phyloP scores from a whole-genome alignment of 805 yeast species.

The Kodamaea sagamina region DNA sequence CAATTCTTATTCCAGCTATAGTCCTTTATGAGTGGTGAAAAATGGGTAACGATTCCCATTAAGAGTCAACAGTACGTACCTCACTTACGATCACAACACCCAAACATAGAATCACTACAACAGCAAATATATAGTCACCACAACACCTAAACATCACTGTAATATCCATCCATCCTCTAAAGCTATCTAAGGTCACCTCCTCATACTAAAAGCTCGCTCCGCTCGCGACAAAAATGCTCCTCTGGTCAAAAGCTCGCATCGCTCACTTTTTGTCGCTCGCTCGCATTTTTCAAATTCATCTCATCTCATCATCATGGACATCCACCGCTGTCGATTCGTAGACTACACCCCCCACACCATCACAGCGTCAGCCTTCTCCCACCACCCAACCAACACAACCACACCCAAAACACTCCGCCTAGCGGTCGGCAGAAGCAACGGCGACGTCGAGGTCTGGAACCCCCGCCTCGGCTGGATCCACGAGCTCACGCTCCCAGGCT shows the following conservation, averaged over 20 bases:
- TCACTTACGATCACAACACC: too few species aligned
- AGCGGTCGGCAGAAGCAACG: constrained; percentile 92
- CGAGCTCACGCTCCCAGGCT: constrained; percentile 72
- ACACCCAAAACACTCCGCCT: constrained; percentile 61
- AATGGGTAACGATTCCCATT: too few species aligned
- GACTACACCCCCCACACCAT: constrained; percentile 84
- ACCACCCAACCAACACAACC: constrained; percentile 45
- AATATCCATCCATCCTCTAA: too few species aligned
- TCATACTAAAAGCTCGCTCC: too few species aligned
- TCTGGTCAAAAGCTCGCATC: too few species aligned
- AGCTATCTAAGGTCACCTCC: too few species aligned
- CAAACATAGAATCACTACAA: too few species aligned
- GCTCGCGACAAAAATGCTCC: too few species aligned
- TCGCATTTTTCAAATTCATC: not conserved
- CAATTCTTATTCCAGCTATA: too few species aligned
- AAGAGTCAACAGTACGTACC: not conserved
- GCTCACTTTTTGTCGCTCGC: not conserved
- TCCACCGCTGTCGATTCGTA: constrained; percentile 90
- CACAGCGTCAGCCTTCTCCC: constrained; percentile 79
- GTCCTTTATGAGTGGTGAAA: too few species aligned
- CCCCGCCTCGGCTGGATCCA: constrained; percentile 81
- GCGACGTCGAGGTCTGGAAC: constrained; percentile 95
- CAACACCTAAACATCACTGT: too few species aligned
- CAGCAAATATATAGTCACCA: too few species aligned
- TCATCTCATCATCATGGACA: constrained; percentile 50